Base-by-base conservation (phyloP, 164 flowering plant species). In the Warburgia ugandensis region DNA sequence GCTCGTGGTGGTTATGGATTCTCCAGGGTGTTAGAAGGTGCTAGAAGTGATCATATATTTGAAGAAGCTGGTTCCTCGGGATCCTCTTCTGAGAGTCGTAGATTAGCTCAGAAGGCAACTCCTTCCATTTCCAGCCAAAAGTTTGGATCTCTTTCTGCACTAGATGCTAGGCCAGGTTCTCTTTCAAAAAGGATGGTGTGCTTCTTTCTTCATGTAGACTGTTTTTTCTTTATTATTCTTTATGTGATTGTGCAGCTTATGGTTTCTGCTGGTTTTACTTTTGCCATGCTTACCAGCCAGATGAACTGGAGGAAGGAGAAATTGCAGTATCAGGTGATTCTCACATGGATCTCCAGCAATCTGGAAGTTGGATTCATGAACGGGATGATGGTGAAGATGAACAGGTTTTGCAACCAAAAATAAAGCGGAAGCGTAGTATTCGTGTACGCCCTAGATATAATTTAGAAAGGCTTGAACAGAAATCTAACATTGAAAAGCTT, bases 271-370 rank as follows among this genome's bases (percentile, higher is more conserved):
- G n/a, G n/a, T n/a, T n/a, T n/a, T n/a, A n/a, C n/a, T n/a, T n/a
- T n/a, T n/a, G n/a, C 31, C 30, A 48, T 50, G 28, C 55, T 72
- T 66, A 9, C 23, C 84, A 94, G 99, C 50, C 77, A 6, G 90
- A 84, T 68, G 99, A 89, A 20, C 65, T 94, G 54, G 97, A 94
- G 64, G 99, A 94, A 69, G 99, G 97, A n/a, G 97, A 94, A 61
- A 89, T 94, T 67, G 94, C 86, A 35, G 67, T 70, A 5, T 89
- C 99, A 37, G 94, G 89, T 52, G 97, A 89, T 59, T 86, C 96
- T 49, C 86, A 69, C 49, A 55, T 82, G 77, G 95, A 86, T 48
- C 73, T 64, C 58, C 97, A 86, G 68, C 96, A 78, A 60, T 94
- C 99, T 52, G 97, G 86, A 60, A 94, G 99, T 71, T 85, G 95